These are phyloP conservation scores for Diplodia corticola DNA, from an alignment of 2,329 filamentous ascomycete species.

Conservation along the genomic window DNA sequence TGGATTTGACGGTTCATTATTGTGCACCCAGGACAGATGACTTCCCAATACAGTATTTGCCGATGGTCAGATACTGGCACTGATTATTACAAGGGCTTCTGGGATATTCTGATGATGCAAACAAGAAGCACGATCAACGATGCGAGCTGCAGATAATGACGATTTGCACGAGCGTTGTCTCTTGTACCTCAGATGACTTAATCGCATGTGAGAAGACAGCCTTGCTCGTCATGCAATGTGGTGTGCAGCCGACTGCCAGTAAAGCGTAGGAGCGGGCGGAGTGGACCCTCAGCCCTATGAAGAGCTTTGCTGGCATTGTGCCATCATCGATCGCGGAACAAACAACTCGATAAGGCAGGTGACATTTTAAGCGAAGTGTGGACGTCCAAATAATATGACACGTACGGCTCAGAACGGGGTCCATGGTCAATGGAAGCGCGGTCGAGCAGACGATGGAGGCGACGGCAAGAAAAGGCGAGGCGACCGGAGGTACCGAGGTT, in stretches of 20 bases:
- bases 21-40: background rate
- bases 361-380: conserved; percentile 8
- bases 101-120: background rate
- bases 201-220: background rate
- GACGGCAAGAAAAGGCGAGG: background rate
- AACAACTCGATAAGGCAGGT: conserved; percentile 4
- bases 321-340: background rate
- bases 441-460: background rate
- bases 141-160: background rate
- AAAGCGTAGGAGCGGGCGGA: background rate
- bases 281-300: background rate
- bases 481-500: background rate
- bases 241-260: background rate
- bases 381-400: background rate
- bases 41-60: background rate
- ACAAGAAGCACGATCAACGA: background rate
- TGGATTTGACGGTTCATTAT: background rate
- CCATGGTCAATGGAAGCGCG: background rate
- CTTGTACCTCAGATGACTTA: background rate
- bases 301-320: background rate
- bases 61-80: background rate
- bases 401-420: background rate
- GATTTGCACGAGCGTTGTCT: too few relatives aligned
- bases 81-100: background rate
- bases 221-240: background rate